A percentile compares a stretch with the other conserved stretches of the same genome.
Conservation (phyloP, 148 eudicot species). For the Vaccinium vitisidaea region DNA sequence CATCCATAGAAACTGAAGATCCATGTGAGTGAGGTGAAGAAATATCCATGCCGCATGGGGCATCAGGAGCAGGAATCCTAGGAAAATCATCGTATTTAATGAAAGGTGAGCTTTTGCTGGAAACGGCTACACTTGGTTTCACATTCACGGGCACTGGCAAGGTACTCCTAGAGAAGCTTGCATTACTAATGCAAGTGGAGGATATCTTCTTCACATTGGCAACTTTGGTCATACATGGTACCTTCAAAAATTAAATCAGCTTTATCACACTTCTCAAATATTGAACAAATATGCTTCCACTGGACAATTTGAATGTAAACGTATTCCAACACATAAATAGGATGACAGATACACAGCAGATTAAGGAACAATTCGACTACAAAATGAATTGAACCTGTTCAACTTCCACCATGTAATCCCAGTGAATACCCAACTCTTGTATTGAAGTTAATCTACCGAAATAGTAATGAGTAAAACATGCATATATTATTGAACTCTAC, state of each 20-base stretch:
- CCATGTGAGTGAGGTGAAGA: slow-evolving; percentile 56
- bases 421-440: not conserved
- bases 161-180: slow-evolving; percentile 34
- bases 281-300: not conserved
- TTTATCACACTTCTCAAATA: slow-evolving; percentile 6
- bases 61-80: slow-evolving; percentile 30
- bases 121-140: slow-evolving; percentile 38
- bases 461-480: not conserved
- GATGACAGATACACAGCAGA: not conserved
- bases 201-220: slow-evolving; percentile 54
- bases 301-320: not conserved
- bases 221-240: slow-evolving; percentile 50
- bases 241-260: slow-evolving; percentile 34
- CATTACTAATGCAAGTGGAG: slow-evolving; percentile 29
- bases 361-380: not conserved
- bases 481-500: not conserved
- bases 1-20: slow-evolving; percentile 66
- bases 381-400: not conserved
- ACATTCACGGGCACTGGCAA: slow-evolving; percentile 32
- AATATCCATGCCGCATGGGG: slow-evolving; percentile 42
- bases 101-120: slow-evolving; percentile 27
- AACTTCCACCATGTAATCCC: not conserved
- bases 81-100: slow-evolving; percentile 37
- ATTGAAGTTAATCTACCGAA: not conserved
- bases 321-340: not conserved